Base-by-base conservation (phyloP, 2,329 filamentous ascomycete species). In the Colletotrichum agaves region DNA sequence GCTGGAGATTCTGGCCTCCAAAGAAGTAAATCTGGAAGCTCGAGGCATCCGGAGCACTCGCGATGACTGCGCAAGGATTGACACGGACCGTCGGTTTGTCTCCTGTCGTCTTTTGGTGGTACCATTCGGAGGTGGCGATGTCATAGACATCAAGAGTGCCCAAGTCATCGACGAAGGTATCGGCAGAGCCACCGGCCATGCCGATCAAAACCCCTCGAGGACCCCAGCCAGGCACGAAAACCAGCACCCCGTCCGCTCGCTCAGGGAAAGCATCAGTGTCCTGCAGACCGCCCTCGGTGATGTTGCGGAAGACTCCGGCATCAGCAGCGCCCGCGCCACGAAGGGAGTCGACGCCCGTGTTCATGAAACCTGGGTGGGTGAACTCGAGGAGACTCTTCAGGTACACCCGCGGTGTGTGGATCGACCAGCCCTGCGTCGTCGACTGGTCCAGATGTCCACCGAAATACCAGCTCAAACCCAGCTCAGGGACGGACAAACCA, bases 21-120 rank as follows among this genome's bases (percentile, higher is more conserved):
- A 91, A 94, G 79, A 94, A 86, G 78, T 94, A 93, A 49, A 94
- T 85, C 74, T 94, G 91, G 74, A 93, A 92, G 31, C 88, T 91
- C 17, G 89, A 91, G 8, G 91, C 91, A 73, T 93, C 91, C 6
- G 90, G 86, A 11, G 90, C 89, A 15, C 88, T 88, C 46, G 88
- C 90, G 17, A 91, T 86, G 0, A 90, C 89, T 11, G 90, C 88
- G 73, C 91, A 93, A 0, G 90, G 89, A 73, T 93, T 92, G 21
- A 93, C 91, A 19, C 91, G 85, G 58, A 91, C 88, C 0, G 84
- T 80, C 0, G 91, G 90, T 4, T 83, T 84, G 2, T 82, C 78
- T 2, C 91, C 91, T 1, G 85, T 86, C 0, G 91, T 93, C 21
- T 88, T 81, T 78, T 94, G 91, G 73, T 91, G 90, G 74, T 91